Evolutionary conservation across 2,329 filamentous ascomycete genomes (phyloP), one percentile per base, ranked within the genome.

Genomic region (Clarireedia homoeocarpa): DNA sequence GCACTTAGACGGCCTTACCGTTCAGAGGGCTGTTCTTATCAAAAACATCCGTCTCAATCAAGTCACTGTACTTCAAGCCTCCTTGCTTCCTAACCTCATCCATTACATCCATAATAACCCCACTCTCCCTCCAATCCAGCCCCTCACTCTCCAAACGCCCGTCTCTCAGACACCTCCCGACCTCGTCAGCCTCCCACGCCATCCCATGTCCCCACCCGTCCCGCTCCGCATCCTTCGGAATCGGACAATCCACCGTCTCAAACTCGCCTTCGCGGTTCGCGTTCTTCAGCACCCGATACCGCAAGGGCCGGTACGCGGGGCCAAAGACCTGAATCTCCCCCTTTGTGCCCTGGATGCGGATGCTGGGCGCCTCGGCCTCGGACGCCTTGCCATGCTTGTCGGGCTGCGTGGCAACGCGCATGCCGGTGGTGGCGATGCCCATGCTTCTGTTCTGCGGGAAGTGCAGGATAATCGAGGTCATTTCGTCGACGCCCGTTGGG

Each of bases 151-250:
- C 79, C 59, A 81, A 72, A 66, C 80, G 78, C 6, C 83, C 82
- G 69, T 86, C 83, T 57, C 79, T 73, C 50, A 88, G 64, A 58
- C 83, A 84, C 49, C 80, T 75, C 14, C 80, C 85, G 52, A 77
- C 82, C 71, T 86, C 84, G 68, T 87, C 84, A 1, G 85, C 85
- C 67, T 87, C 84, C 81, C 82, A 88, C 67, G 82, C 85, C 83
- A 86, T 86, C 1, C 84, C 84, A 55, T 82, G 79, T 0, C 83
- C 84, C 63, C 76, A 66, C 3, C 57, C 58, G 7, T 57, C 61
- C 38, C 61, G 61, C 39, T 64, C 63, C 5, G 53, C 45, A 58
- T 69, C 67, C 24, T 53, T 79, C 27, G 82, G 81, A 57, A 79
- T 73, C 12, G 67, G 64, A 53, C 69, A 63, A 12, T 65, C 56